A percentile compares a stretch with the other conserved stretches of the same genome.
Evolutionary conservation across 2,329 filamentous ascomycete species (phyloP).

Genomic region (Leptographium wingfieldii): DNA sequence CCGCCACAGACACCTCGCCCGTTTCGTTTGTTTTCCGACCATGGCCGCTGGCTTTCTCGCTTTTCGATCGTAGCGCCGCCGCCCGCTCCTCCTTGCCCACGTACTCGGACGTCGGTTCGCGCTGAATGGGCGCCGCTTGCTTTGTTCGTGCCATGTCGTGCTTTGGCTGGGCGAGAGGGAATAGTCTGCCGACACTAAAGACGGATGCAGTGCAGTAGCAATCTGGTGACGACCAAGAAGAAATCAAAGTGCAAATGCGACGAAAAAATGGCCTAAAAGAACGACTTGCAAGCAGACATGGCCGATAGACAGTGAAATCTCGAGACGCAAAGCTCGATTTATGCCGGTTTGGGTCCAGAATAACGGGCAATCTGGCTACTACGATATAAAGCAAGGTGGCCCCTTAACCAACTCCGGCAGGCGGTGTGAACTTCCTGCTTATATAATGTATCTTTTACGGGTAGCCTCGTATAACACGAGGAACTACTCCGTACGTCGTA

Average conservation of each 20-base stretch:
- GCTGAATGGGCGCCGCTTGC: constrained; percentile 50
- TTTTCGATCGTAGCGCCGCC: constrained; percentile 20
- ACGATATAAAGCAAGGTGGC: neutral
- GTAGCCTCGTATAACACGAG: too few species aligned
- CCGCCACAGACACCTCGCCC: constrained; percentile 16
- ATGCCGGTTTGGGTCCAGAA: neutral
- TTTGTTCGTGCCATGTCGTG: constrained; percentile 57
- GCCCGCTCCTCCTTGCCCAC: constrained; percentile 34
- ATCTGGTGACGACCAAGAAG: neutral
- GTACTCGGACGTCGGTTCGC: constrained; percentile 55
- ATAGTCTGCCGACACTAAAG: neutral
- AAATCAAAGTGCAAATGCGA: constrained; percentile 1
- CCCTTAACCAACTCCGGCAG: constrained; percentile 3
- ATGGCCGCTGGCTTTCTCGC: constrained; percentile 8
- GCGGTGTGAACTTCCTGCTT: constrained; percentile 4
- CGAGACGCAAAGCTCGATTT: neutral
- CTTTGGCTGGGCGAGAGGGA: neutral
- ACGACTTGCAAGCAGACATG: neutral
- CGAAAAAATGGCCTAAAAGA: neutral
- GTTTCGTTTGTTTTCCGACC: constrained; percentile 14
- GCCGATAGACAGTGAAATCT: neutral
- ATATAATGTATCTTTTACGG: too few species aligned
- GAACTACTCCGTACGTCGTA: too few species aligned
- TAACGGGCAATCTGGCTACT: neutral
- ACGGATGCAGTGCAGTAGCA: neutral